Conservation (phyloP, 768 basidiomycete genomes). For the Harrya chromipes region DNA sequence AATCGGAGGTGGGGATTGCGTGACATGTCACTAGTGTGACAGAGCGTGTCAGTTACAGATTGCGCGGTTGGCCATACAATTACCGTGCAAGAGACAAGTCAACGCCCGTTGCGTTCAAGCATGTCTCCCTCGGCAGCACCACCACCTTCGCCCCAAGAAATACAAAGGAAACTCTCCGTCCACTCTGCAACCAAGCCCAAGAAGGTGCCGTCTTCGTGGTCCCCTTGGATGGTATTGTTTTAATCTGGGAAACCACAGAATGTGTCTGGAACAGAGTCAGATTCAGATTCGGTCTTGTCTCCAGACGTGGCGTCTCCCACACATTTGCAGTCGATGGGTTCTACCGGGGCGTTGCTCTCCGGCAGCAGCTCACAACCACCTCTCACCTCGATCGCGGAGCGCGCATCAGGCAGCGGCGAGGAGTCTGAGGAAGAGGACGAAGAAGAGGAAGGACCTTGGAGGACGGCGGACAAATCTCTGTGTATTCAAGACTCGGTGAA, state of each 20-base stretch:
- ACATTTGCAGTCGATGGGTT: slow-evolving; percentile 34
- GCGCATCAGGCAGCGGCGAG: slow-evolving; percentile 65
- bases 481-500: slow-evolving; percentile 50
- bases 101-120: slow-evolving; percentile 9
- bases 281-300: slow-evolving; percentile 69
- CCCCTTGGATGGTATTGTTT: slow-evolving; percentile 1
- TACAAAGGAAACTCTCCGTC: slow-evolving; percentile 80
- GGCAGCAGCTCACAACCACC: slow-evolving; percentile 45
- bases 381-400: slow-evolving; percentile 76
- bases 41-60: slow-evolving; percentile 11
- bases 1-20: slow-evolving; percentile 1
- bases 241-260: slow-evolving; percentile 25
- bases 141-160: slow-evolving; percentile 83
- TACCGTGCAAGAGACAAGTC: neutral
- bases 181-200: slow-evolving; percentile 56
- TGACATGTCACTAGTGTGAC: slow-evolving; percentile 27
- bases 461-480: slow-evolving; percentile 44
- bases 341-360: slow-evolving; percentile 27
- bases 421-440: slow-evolving; percentile 77
- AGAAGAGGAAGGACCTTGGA: slow-evolving; percentile 65
- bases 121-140: slow-evolving; percentile 35
- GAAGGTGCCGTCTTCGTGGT: slow-evolving; percentile 35
- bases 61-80: slow-evolving; percentile 6
- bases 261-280: slow-evolving; percentile 80
- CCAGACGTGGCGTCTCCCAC: slow-evolving; percentile 48